Base-by-base conservation (phyloP, 371 early-diverging fungal genomes). In the Cokeromyces recurvatus region DNA sequence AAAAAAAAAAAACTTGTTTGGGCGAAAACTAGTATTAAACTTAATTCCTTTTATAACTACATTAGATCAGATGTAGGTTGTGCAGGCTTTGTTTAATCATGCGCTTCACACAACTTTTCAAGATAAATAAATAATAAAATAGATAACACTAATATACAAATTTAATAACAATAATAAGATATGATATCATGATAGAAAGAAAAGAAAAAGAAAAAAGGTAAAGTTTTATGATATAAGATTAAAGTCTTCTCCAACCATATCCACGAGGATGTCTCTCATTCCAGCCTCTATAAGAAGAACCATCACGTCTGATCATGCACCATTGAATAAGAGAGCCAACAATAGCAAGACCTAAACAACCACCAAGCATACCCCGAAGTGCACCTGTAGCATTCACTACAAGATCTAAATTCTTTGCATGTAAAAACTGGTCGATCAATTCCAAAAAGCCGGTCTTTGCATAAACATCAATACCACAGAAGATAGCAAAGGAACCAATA, bases 391-490 rank as follows among this genome's bases (percentile, higher is more conserved):
- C 66, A 2, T 57, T 37, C 1, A 61, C 41, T 2, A 57, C 38
- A 0, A 48, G 11, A 39, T 52, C 51, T 6, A 53, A 21, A 21
- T 34, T 53, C 25, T 47, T 58, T 16, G 66, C 74, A 29, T 64
- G 67, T 14, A 70, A 35, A 38, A 74, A 50, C 14, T 48, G 44
- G 35, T 53, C 32, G 8, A 74, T 61, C 2, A 66, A 53, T 31
- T 64, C 50, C 34, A 70, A 46, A 53, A 81, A 78, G 19, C 71
- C 74, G 6, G 78, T 64, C 32, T 78, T 68, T 24, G 69, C 69
- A 57, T 78, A 81, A 49, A 81, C 56, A 48, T 81, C 82, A 19
- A 78, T 44, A 49, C 82, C 82, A 44, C 69, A 58, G 47, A 81
- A 72, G 47, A 81, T 68, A 15, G 64, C 63, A 48, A 78, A 81